Percentiles rank a stretch among this genome's conserved stretches.
Conservation (phyloP, 768 basidiomycete genomes). For the Boletus reticuloceps region DNA sequence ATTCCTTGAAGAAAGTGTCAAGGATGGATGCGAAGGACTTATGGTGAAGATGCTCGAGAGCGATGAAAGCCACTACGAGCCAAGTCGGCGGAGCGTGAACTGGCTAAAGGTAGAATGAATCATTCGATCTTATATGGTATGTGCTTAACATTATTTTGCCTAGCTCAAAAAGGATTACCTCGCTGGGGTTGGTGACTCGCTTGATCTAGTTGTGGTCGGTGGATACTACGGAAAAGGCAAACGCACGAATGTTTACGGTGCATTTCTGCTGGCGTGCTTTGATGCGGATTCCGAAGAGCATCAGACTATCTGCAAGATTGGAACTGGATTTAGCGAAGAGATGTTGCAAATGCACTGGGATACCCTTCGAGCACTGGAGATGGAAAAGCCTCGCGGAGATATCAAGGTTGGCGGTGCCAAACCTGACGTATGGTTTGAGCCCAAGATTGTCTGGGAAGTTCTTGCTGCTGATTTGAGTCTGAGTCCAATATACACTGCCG, state of each 20-base stretch:
- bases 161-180: constrained; percentile 99
- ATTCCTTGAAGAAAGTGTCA: constrained; percentile 95
- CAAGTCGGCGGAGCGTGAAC: constrained; percentile 91
- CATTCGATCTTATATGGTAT: neutral
- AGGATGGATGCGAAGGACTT: constrained; percentile 96
- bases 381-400: constrained; percentile 69
- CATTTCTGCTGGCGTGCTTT: constrained; percentile 96
- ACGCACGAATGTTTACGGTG: constrained; percentile 95
- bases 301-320: constrained; percentile 99
- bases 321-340: constrained; percentile 97
- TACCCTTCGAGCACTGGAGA: constrained; percentile 76
- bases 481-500: constrained; percentile 96
- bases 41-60: constrained; percentile 99
- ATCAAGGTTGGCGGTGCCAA: constrained; percentile 90
- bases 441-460: constrained; percentile 97
- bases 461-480: constrained; percentile 94
- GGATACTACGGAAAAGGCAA: constrained; percentile 98
- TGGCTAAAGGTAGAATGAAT: constrained; percentile 84
- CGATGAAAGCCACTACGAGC: constrained; percentile 91
- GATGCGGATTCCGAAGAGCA: constrained; percentile 92
- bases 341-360: constrained; percentile 76
- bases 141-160: neutral
- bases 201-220: constrained; percentile 97
- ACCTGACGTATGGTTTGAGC: constrained; percentile 98
- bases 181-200: constrained; percentile 92